Evolutionary conservation across 2,329 filamentous ascomycete genomes (phyloP), one percentile per base, ranked within the genome.

Genomic region (Penicillium freii): DNA sequence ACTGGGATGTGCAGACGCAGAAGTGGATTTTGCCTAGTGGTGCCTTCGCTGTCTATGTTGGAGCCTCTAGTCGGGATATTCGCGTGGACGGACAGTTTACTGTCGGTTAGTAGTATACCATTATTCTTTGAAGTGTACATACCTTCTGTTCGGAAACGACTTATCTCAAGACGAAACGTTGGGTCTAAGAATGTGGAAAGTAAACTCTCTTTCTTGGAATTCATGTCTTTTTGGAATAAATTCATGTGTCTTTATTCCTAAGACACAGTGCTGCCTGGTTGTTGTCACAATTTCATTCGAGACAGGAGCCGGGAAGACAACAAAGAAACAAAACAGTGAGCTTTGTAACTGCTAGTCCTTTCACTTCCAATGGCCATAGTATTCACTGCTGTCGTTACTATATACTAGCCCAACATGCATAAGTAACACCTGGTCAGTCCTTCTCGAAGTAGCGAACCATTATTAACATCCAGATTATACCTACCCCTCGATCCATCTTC

Each of bases 1-100:
- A 69, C 43, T 76, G 74, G 74, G 69, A 75, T 62, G 67, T 67
- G 6, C 54, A 33, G 21, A 50, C 25, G 15, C 70, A 75, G 60
- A 62, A 69, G 13, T 76, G 73, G 74, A 62, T 68, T 31, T 64
- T 70, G 53, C 68, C 57, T 3, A 53, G 50, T 29, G 67, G 67
- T 3, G 51, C 47, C 0, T 69, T 67, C 44, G 53, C 10, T n/a
- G 59, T 71, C 1, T 59, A 61, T 48, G 63, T 66, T 40, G 69
- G 69, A 19, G 56, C 44, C 25, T 67, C 63, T 8, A 61, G 57
- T 36, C 39, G 57, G 11, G 66, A 70, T 58, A 62, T 69, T 45
- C 61, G 61, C 4, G 34, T 44, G 9, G 11, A 59, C 15, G 53
- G 44, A 1, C 29, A 42, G 9, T 64, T 64, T 31, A 40, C 34